These are phyloP conservation scores for Castanea mollissima DNA, from an alignment of 306 rosid genomes.

Conservation along the genomic window DNA sequence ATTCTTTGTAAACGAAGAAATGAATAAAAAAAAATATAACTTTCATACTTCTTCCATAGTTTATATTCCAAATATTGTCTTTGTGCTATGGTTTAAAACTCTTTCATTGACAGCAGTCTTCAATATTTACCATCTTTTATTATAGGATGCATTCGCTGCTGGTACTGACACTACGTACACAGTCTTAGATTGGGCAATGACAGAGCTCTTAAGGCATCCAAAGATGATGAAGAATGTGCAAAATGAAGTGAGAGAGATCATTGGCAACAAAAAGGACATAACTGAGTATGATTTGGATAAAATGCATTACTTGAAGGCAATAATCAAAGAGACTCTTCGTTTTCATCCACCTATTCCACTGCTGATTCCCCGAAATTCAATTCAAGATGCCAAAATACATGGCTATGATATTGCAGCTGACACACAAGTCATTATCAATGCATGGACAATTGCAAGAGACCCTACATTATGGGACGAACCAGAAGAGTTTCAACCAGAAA, in stretches of 20 bases:
- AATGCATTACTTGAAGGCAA: constrained; percentile 44
- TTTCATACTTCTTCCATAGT: too few species aligned
- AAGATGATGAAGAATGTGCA: constrained; percentile 31
- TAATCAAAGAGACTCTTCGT: constrained; percentile 53
- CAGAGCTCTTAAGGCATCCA: constrained; percentile 50
- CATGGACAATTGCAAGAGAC: constrained; percentile 66
- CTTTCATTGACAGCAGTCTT: neutral
- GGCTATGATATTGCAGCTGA: constrained; percentile 54
- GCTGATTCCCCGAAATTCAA: constrained; percentile 63
- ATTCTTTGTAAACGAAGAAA: too few species aligned
- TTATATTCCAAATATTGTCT: too few species aligned
- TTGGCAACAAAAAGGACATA: constrained; percentile 12
- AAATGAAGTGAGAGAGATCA: constrained; percentile 25
- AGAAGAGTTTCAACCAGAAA: constrained; percentile 48
- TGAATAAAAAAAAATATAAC: too few species aligned
- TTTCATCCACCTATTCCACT: constrained; percentile 63
- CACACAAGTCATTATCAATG: constrained; percentile 40
- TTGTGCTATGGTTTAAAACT: neutral
- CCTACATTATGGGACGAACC: constrained; percentile 58
- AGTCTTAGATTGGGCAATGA: constrained; percentile 48
- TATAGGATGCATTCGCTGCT: neutral
- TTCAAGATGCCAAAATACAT: constrained; percentile 46
- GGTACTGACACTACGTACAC: constrained; percentile 50
- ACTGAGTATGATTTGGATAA: constrained; percentile 52
- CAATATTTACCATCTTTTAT: neutral